Evolutionary conservation across 2,329 filamentous ascomycete species (phyloP), one percentile per base, ranked within the genome.

Genomic region (Grosmannia clavigera): DNA sequence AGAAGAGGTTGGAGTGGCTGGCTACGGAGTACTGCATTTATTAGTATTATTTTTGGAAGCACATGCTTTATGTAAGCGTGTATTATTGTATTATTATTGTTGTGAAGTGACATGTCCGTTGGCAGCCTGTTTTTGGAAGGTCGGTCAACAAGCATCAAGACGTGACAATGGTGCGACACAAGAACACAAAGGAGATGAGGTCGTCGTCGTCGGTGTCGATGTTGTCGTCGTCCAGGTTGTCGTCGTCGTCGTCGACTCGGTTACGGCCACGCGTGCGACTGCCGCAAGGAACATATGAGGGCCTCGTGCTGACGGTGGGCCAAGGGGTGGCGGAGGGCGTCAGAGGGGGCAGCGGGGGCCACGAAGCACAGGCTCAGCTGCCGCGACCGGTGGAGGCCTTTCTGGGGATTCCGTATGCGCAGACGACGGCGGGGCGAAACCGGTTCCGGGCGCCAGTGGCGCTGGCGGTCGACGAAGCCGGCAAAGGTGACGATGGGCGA

Each of bases 341-440:
- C 6, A 35, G 33, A 35, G 33, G 33, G 33, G 33, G 33, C 33
- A 35, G 33, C 33, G 33, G 33, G 33, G 33, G 33, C 33, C 6
- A 35, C 6, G 6, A 12, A 25, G 57, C 4, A 55, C 60, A 12
- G 35, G 60, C 31, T 7, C 33, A 48, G 27, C 55, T 58, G 16
- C 59, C 60, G 12, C 7, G 29, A 27, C 43, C 72, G 19, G 64
- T 81, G 51, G 76, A 81, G 50, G 72, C 73, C 12, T 81, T 77
- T 67, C 73, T 75, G 53, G 78, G 78, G 57, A 72, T 82, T 35
- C 78, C 78, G 0, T 82, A 75, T 63, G 79, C 76, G 19, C 69
- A 74, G 64, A 65, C 67, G n/a, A 72, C 73, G 1, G 67, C 65
- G 5, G 73, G 70, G 27, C 68, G 68, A 66, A 77, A 73, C 69